phyloP scores from a whole-genome alignment of 1,139 yeast species.

The Scheffersomyces illinoinensis region DNA sequence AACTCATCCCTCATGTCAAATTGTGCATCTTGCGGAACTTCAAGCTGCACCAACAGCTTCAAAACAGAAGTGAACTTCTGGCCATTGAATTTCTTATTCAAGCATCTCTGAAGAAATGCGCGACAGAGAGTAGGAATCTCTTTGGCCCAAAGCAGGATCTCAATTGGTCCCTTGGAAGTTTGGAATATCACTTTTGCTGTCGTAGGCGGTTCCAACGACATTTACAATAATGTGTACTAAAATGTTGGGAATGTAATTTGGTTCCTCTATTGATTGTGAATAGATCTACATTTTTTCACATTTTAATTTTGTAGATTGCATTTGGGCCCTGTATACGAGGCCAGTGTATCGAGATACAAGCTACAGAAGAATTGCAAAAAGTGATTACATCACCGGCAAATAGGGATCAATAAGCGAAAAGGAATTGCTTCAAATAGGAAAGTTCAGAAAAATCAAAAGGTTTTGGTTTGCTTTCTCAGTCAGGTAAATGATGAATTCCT shows the following conservation, averaged over 20 bases:
- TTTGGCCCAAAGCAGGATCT: constrained; percentile 69
- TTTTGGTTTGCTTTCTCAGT: too few relatives aligned
- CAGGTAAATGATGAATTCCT: too few relatives aligned
- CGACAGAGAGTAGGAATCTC: constrained; percentile 58
- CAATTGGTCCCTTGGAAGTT: constrained; percentile 63
- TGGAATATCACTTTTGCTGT: constrained; percentile 57
- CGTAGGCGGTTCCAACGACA: constrained; percentile 52
- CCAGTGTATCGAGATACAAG: background rate
- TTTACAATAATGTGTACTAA: background rate
- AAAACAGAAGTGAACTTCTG: constrained; percentile 42
- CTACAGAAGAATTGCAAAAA: background rate
- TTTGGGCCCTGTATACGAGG: background rate
- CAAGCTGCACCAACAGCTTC: constrained; percentile 40
- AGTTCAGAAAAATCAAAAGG: too few relatives aligned
- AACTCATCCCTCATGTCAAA: constrained; percentile 44
- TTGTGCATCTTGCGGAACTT: constrained; percentile 13
- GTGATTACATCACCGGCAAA: too few relatives aligned
- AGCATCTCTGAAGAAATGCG: constrained; percentile 50
- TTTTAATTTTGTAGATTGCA: background rate
- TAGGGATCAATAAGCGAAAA: too few relatives aligned
- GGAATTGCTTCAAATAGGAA: too few relatives aligned
- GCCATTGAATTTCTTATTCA: constrained; percentile 43
- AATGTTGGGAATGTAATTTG: background rate
- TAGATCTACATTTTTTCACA: background rate
- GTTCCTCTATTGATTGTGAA: too few relatives aligned